Base-by-base conservation (phyloP, 106 monocot species). In the Phalaenopsis aphrodite region DNA sequence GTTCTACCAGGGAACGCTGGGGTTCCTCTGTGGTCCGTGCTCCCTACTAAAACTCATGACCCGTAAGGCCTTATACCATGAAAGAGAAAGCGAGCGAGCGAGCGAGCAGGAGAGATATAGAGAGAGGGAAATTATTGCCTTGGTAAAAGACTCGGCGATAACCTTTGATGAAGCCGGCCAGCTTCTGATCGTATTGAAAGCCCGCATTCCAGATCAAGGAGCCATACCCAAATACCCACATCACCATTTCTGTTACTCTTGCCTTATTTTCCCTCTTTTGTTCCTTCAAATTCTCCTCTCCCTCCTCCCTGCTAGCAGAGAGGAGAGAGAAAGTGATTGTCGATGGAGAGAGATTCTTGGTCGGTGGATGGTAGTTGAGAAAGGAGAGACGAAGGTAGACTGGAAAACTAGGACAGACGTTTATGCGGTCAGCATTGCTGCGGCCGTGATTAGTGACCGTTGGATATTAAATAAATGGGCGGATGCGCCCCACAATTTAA, bases 141-240 rank as follows among this genome's bases (percentile, higher is more conserved):
- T 98, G 98, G 82, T 92, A 92, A 88, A 98, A 98, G 78, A 98
- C 94, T 49, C 98, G 84, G 64, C 92, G 89, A 80, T 94, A 94
- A 41, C 86, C 94, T 39, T 78, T 81, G 87, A 98, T 87, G 91
- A 94, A 98, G 64, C 94, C 98, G 30, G 91, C 74, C 66, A 91
- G 80, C 82, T 85, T 80, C 80, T 88, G 87, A 47, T 98, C 98
- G 85, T 88, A 91, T n/a, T 41, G 79, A 86, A 98, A 98, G 1
- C 98, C 98, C 5, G 94, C 87, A 74, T 92, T 94, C 94, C 98
- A 98, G 80, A 98, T 94, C 47, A 98, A 84, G 21, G 98, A 98
- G 0, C 98, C 98, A 61, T 98, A 98, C 5, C 98, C 98, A 68
- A 94, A 98, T 36, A 98, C 90, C 98, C 94, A 98, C 88, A 87